A percentile compares a stretch with the other conserved stretches of the same genome.
These are phyloP conservation scores for Volvariella volvacea DNA, from an alignment of 1,284 basidiomycete genomes.

Conservation along the genomic window DNA sequence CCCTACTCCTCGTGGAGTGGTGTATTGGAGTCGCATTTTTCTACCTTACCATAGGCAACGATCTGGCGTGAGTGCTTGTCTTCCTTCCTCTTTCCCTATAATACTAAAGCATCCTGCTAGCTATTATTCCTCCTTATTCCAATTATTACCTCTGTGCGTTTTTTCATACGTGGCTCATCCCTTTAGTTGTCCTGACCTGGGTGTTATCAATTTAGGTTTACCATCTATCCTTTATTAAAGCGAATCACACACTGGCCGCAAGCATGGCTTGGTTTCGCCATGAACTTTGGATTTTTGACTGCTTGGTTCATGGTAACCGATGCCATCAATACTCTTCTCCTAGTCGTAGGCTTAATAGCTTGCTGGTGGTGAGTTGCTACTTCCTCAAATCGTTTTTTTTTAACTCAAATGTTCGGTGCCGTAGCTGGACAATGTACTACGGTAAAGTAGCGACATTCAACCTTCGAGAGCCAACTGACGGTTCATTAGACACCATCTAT, in stretches of 20 bases:
- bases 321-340: constrained; percentile 26
- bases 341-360: constrained; percentile 28
- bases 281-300: constrained; percentile 46
- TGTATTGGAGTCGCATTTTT: constrained; percentile 34
- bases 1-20: constrained; percentile 36
- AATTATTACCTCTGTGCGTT: constrained; percentile 41
- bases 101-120: constrained; percentile 18
- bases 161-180: background rate
- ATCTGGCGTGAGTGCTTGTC: constrained; percentile 29
- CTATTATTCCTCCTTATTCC: constrained; percentile 34
- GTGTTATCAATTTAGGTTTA: constrained; percentile 24
- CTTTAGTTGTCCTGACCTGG: constrained; percentile 4
- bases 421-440: constrained; percentile 65
- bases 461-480: background rate
- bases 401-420: background rate
- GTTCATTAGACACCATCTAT: constrained; percentile 32
- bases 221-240: constrained; percentile 46
- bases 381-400: constrained; percentile 15
- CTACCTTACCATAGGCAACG: constrained; percentile 25
- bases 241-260: constrained; percentile 75
- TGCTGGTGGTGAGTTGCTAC: constrained; percentile 37
- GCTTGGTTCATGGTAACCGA: constrained; percentile 40
- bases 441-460: no score
- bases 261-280: constrained; percentile 59
- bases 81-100: no score